Evolutionary conservation across 176 grass and related monocot genomes (phyloP).

Genomic region (Eremochloa ophiuroides): DNA sequence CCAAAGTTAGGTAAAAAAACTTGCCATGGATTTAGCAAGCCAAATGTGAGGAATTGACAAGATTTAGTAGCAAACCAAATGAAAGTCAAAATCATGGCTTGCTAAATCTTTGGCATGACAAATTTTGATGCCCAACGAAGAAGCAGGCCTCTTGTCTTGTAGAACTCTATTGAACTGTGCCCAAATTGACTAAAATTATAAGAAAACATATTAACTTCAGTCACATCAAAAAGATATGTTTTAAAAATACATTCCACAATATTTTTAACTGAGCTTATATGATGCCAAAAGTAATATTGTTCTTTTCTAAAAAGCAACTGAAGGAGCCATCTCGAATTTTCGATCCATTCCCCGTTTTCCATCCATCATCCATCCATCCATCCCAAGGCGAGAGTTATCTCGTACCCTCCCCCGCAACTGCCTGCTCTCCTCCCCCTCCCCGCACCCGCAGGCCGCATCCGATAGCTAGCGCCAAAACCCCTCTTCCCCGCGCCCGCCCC

Average conservation of each 20-base stretch:
- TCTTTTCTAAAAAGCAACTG: neutral
- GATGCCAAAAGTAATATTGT: no score
- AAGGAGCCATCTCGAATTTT: neutral
- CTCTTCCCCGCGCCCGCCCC: neutral
- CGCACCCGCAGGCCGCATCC: neutral
- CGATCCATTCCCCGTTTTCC: neutral
- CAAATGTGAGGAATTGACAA: no score
- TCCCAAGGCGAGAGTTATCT: slow-evolving; percentile 19
- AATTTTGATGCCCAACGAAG: no score
- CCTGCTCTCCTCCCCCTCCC: neutral
- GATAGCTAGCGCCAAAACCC: slow-evolving; percentile 12
- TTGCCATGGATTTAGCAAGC: no score
- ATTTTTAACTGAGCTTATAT: no score
- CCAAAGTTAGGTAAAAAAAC: no score
- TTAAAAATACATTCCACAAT: neutral
- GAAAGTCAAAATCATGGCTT: no score
- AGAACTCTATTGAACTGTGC: no score
- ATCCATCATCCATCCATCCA: neutral
- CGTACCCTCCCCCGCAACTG: slow-evolving; percentile 16
- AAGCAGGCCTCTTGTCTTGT: no score
- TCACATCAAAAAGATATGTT: neutral
- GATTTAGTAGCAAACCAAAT: no score
- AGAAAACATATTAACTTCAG: neutral
- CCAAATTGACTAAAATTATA: no score
- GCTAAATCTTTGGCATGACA: no score